phyloP scores from a whole-genome alignment of 2,329 filamentous ascomycete genomes.

The Trichoderma cornu-damae region DNA sequence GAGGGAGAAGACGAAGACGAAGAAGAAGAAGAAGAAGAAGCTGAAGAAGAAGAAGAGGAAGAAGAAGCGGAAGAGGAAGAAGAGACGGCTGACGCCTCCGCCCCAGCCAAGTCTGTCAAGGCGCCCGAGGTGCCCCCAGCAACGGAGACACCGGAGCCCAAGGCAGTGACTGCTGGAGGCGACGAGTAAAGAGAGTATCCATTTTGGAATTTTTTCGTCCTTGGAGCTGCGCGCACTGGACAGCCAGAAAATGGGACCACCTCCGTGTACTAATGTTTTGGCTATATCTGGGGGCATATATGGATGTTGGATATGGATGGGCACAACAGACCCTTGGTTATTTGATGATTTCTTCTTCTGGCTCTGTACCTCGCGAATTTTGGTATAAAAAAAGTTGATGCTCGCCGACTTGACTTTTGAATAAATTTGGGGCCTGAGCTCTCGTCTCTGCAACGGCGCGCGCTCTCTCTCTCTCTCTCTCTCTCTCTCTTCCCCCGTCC shows the following conservation, averaged over 20 bases:
- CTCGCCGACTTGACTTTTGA: background rate
- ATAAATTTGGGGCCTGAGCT: background rate
- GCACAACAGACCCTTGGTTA: background rate
- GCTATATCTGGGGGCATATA: slow-evolving; percentile 1
- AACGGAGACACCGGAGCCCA: slow-evolving; percentile 27
- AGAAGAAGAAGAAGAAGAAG: slow-evolving; percentile 27
- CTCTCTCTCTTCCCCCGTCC: too few relatives aligned
- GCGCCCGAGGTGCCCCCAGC: slow-evolving; percentile 20
- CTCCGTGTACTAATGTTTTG: background rate
- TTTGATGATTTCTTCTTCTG: background rate
- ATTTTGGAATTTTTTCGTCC: background rate
- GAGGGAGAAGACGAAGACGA: slow-evolving; percentile 23
- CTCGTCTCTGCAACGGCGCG: background rate
- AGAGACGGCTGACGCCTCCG: slow-evolving; percentile 22
- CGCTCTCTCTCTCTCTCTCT: background rate
- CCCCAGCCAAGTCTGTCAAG: slow-evolving; percentile 29
- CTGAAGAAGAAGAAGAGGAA: slow-evolving; percentile 23
- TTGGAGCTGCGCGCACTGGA: background rate
- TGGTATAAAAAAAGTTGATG: background rate
- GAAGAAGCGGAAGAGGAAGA: slow-evolving; percentile 20
- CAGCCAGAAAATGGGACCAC: slow-evolving; percentile 1
- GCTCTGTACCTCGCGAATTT: background rate
- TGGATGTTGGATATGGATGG: background rate
- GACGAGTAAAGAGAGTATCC: slow-evolving; percentile 23
- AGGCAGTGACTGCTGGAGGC: slow-evolving; percentile 29